Evolutionary conservation across 129 eudicot genomes (phyloP).

Genomic region (Logfia minima): DNA sequence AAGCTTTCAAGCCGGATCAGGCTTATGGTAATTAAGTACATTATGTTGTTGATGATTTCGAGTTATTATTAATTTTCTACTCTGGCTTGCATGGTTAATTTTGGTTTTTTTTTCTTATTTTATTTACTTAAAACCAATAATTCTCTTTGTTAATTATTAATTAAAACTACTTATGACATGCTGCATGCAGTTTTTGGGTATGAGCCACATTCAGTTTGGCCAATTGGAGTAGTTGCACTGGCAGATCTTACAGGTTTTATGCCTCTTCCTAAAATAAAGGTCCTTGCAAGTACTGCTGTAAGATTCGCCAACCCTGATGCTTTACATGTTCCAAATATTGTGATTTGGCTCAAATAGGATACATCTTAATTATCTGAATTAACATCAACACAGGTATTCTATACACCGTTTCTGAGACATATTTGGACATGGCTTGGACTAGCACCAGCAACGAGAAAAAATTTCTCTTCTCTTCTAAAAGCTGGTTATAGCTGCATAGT

Average conservation of each 20-base stretch:
- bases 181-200: slow-evolving; percentile 76
- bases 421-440: slow-evolving; percentile 95
- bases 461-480: slow-evolving; percentile 54
- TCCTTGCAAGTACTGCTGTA: slow-evolving; percentile 94
- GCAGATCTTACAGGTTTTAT: slow-evolving; percentile 79
- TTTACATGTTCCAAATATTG: not conserved
- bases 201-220: slow-evolving; percentile 97
- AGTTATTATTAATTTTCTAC: not conserved
- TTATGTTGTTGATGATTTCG: not conserved
- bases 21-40: slow-evolving; percentile 65
- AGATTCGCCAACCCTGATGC: slow-evolving; percentile 35
- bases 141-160: not conserved
- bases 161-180: not conserved
- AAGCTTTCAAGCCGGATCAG: slow-evolving; percentile 81
- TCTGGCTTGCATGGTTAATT: not conserved
- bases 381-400: slow-evolving; percentile 58
- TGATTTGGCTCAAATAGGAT: not conserved
- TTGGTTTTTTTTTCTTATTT: not conserved
- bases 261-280: slow-evolving; percentile 79
- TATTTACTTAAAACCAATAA: too few species aligned
- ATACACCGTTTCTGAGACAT: slow-evolving; percentile 85
- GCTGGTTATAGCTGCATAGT: slow-evolving; percentile 86
- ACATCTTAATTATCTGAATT: not conserved
- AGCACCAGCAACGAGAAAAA: slow-evolving; percentile 64
- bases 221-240: slow-evolving; percentile 81